Base-by-base conservation (phyloP, 2,329 filamentous ascomycete species). In the Alternaria angustiovoidea region DNA sequence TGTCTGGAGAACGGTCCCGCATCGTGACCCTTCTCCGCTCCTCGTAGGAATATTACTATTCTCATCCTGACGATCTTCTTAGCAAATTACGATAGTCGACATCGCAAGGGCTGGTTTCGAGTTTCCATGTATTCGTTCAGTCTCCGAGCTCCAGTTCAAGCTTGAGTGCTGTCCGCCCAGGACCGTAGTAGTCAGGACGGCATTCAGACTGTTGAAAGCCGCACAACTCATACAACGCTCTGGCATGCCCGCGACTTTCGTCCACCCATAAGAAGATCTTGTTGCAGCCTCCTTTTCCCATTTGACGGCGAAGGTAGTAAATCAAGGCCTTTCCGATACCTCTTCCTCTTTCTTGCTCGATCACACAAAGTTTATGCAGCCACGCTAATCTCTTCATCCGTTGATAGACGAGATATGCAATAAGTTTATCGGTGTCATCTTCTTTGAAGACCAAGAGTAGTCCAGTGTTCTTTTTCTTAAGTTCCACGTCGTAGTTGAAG, bases 191-290 rank as follows among this genome's bases (percentile, higher is more conserved):
- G 70, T 84, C 78, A 47, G 73, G 70, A 46, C 84, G 79, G 46
- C 75, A 73, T 63, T 84, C 81, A 24, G 76, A 72, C 73, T 83
- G 78, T 58, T 78, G 67, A 71, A 85, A 86, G 42, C 80, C 81
- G 71, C 72, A 78, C 7, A 77, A 75, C 24, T 65, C 57, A 73
- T 86, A 86, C 59, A 85, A 68, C 49, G 72, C 71, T 64, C 79
- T 77, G 7, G 84, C 83, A 59, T 79, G 75, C 36, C 75, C 67
- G 64, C 82, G 79, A 48, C 70, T 78, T 71, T 82, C 80, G 63
- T 86, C 83, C 44, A 85, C 84, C 84, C 84, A 85, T 53, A 85
- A 69, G 43, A 83, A 80, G 57, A 86, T 80, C 48, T 70, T 79
- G 63, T 79, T 75, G 69, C 82, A 84, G 51, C 81, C 82, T 70